A percentile compares a stretch with the other conserved stretches of the same genome.
These are phyloP conservation scores for Fusarium solani-melongenae DNA, from an alignment of 2,329 filamentous ascomycete species.

Conservation along the genomic window DNA sequence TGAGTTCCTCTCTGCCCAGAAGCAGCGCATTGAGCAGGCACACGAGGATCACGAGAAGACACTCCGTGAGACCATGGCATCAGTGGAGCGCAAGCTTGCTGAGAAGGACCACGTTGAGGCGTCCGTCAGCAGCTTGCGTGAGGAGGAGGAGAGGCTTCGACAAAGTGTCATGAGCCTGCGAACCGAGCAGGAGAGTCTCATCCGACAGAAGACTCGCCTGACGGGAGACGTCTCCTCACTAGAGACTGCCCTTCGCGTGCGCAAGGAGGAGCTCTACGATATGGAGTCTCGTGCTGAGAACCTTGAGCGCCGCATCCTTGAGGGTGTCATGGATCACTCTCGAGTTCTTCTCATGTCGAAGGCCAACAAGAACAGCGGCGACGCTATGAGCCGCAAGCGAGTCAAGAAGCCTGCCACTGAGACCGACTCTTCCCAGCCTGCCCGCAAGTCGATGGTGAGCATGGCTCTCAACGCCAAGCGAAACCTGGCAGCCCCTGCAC, in stretches of 20 bases:
- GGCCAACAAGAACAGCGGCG: slow-evolving; percentile 59
- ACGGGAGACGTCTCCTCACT: slow-evolving; percentile 89
- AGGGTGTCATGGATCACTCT: slow-evolving; percentile 96
- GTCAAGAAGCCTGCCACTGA: slow-evolving; percentile 55
- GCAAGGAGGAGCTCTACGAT: slow-evolving; percentile 87
- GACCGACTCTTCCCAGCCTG: slow-evolving; percentile 39
- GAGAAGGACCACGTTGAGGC: slow-evolving; percentile 72
- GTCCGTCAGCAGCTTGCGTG: slow-evolving; percentile 62
- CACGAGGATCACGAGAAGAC: slow-evolving; percentile 83
- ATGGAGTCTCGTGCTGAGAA: slow-evolving; percentile 92
- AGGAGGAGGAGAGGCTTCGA: slow-evolving; percentile 65
- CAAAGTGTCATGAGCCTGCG: slow-evolving; percentile 68
- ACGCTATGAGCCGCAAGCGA: slow-evolving; percentile 70
- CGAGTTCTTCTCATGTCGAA: slow-evolving; percentile 86
- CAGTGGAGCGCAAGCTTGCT: slow-evolving; percentile 79
- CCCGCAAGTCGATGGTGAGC: slow-evolving; percentile 56
- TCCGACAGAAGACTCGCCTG: slow-evolving; percentile 81
- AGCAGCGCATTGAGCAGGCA: slow-evolving; percentile 78
- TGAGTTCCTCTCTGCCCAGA: slow-evolving; percentile 82
- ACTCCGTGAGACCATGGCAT: slow-evolving; percentile 80
- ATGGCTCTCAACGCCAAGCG: slow-evolving; percentile 66
- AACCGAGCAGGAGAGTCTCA: slow-evolving; percentile 79
- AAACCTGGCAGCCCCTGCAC: slow-evolving; percentile 57
- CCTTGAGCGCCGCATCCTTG: slow-evolving; percentile 90
- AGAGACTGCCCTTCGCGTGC: slow-evolving; percentile 88